These are phyloP conservation scores for Jatropha podagrica DNA, from an alignment of 441 rosid genomes.

Conservation along the genomic window DNA sequence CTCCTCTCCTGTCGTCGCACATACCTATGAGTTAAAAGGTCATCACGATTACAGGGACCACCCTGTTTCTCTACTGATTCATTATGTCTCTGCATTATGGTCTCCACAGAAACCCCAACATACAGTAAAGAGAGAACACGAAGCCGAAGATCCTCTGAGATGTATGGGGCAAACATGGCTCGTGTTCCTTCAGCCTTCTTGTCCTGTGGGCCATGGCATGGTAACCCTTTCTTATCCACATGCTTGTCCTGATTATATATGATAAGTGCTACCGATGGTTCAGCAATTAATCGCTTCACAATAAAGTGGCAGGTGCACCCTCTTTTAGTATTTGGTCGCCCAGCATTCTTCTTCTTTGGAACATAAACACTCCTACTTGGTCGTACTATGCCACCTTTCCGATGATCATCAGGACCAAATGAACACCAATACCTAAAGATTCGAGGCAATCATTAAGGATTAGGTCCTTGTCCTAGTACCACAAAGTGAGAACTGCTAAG, in stretches of 20 bases:
- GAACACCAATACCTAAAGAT: slow-evolving; percentile 91
- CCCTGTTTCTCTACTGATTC: slow-evolving; percentile 88
- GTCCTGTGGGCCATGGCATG: slow-evolving; percentile 96
- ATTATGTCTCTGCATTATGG: slow-evolving; percentile 89
- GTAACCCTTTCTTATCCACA: slow-evolving; percentile 78
- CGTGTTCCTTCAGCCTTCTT: slow-evolving; percentile 88
- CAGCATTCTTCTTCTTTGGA: slow-evolving; percentile 81
- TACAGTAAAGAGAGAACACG: slow-evolving; percentile 74
- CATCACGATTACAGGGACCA: slow-evolving; percentile 82
- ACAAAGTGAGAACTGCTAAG: neutral
- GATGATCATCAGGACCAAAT: slow-evolving; percentile 91
- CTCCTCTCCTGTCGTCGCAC: slow-evolving; percentile 90
- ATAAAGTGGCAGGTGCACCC: slow-evolving; percentile 96
- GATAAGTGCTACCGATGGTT: slow-evolving; percentile 77
- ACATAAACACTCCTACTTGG: slow-evolving; percentile 81
- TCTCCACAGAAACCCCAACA: slow-evolving; percentile 93
- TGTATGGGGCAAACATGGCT: slow-evolving; percentile 96
- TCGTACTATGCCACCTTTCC: slow-evolving; percentile 76
- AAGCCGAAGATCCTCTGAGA: slow-evolving; percentile 90
- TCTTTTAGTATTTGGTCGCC: slow-evolving; percentile 88
- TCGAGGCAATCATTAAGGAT: slow-evolving; percentile 19
- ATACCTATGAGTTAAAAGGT: slow-evolving; percentile 86
- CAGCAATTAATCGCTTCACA: slow-evolving; percentile 84
- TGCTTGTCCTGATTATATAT: slow-evolving; percentile 86
- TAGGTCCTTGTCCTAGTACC: neutral